Conservation (phyloP, 2,329 filamentous ascomycete genomes). For the Pseudohalonectria lignicola region DNA sequence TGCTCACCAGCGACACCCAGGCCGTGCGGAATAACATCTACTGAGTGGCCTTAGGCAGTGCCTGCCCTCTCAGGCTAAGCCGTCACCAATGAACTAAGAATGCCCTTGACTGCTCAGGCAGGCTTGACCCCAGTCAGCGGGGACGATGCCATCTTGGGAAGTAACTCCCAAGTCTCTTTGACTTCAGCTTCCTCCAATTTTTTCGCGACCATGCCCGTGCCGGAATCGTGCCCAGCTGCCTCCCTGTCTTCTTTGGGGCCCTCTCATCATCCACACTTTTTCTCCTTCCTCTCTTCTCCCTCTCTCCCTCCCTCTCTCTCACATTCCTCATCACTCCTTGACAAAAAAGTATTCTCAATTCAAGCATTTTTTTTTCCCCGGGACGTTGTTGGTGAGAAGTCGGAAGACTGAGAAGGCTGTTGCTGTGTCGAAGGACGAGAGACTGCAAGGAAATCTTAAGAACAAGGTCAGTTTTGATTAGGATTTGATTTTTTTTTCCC, state of each 20-base stretch:
- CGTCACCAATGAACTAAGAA: not conserved
- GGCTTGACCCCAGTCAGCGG: not conserved
- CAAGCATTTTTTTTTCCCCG: slow-evolving; percentile 4
- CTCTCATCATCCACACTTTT: slow-evolving; percentile 5
- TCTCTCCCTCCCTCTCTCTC: slow-evolving; percentile 9
- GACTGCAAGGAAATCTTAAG: slow-evolving; percentile 3
- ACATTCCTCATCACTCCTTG: slow-evolving; percentile 4
- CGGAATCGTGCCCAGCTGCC: slow-evolving; percentile 2
- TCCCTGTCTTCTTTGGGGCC: slow-evolving; percentile 11
- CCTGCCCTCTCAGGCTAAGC: too few species aligned
- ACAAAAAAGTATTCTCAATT: slow-evolving; percentile 5
- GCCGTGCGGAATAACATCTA: too few species aligned
- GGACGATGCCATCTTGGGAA: not conserved
- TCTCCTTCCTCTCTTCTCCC: slow-evolving; percentile 9
- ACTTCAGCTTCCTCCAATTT: not conserved
- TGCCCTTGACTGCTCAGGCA: too few species aligned
- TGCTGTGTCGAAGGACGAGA: slow-evolving; percentile 8
- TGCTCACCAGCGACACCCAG: too few species aligned
- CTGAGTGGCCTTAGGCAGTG: too few species aligned
- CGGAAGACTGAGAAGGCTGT: slow-evolving; percentile 11
- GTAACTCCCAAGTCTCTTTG: not conserved
- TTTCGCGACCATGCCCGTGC: slow-evolving; percentile 4
- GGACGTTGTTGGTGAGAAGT: slow-evolving; percentile 13
- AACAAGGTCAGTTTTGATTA: slow-evolving; percentile 3
- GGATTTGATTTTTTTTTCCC: slow-evolving; percentile 1